Percentiles rank a stretch among this genome's conserved stretches.
These are phyloP conservation scores for Russula earlei DNA, from an alignment of 768 basidiomycete species.

Conservation along the genomic window DNA sequence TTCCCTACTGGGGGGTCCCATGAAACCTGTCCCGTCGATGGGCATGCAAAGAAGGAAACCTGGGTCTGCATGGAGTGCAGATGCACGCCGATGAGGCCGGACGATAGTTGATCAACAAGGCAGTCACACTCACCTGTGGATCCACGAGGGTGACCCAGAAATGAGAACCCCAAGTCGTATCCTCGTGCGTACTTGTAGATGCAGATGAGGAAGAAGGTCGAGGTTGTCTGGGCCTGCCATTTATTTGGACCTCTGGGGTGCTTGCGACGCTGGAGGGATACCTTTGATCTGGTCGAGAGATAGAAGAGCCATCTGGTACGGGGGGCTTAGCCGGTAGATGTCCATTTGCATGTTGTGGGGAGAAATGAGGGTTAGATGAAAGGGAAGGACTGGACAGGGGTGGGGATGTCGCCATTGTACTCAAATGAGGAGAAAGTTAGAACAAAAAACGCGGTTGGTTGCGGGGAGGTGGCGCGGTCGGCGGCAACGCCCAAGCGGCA, in stretches of 20 bases:
- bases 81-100: background rate
- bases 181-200: conserved; percentile 6
- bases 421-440: background rate
- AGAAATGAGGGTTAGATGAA: conserved; percentile 19
- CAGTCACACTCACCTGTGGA: conserved; percentile 63
- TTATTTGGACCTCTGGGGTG: conserved; percentile 24
- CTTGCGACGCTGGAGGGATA: conserved; percentile 1
- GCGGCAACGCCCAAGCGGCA: background rate
- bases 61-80: conserved; percentile 43
- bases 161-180: conserved; percentile 66
- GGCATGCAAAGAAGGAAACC: conserved; percentile 82
- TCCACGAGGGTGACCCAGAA: conserved; percentile 94
- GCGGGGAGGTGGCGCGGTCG: background rate
- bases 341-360: conserved; percentile 4
- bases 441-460: background rate
- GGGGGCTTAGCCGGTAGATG: background rate
- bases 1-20: conserved; percentile 90
- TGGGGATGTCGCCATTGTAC: conserved; percentile 13
- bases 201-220: conserved; percentile 11
- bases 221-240: conserved; percentile 20
- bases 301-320: background rate
- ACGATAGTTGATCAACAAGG: conserved; percentile 4
- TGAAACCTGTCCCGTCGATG: conserved; percentile 82
- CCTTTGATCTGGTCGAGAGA: conserved; percentile 1
- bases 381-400: conserved; percentile 14